A percentile compares a stretch with the other conserved stretches of the same genome.
Conservation (phyloP, 176 grass and related monocot species). For the Tuctoria greenei region DNA sequence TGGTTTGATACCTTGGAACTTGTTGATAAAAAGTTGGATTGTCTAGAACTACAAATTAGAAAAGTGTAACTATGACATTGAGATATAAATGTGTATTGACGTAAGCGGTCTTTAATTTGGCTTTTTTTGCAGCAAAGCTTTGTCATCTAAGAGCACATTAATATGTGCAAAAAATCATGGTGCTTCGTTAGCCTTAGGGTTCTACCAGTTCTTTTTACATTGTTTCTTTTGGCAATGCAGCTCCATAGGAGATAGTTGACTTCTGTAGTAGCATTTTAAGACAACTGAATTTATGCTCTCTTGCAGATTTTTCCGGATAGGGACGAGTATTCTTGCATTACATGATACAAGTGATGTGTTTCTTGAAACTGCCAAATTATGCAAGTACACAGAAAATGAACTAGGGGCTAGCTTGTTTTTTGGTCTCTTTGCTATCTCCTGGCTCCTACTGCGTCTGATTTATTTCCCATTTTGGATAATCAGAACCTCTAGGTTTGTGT, state of each 20-base stretch:
- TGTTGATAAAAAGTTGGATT: conserved; percentile 4
- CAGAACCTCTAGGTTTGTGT: conserved; percentile 82
- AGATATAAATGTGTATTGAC: neutral
- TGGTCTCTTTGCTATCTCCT: conserved; percentile 90
- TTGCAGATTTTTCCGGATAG: conserved; percentile 89
- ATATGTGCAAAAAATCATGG: conserved; percentile 2
- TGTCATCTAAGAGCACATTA: neutral
- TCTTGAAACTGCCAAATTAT: conserved; percentile 92
- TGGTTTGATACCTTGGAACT: conserved; percentile 23
- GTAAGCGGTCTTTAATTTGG: conserved; percentile 19
- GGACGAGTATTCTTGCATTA: conserved; percentile 83
- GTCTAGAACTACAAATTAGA: neutral
- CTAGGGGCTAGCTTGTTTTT: conserved; percentile 83
- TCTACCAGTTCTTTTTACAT: conserved; percentile 1
- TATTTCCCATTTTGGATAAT: conserved; percentile 99
- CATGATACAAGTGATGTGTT: conserved; percentile 95
- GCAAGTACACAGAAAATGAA: conserved; percentile 95
- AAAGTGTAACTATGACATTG: neutral
- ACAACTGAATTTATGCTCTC: conserved; percentile 20
- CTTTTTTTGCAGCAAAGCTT: neutral
- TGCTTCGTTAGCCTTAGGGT: conserved; percentile 19
- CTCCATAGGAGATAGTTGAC: conserved; percentile 1
- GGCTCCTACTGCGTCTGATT: conserved; percentile 78
- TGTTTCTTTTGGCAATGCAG: conserved; percentile 22
- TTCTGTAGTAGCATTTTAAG: conserved; percentile 15